Conservation (phyloP, 2,329 filamentous ascomycete genomes). For the Fusarium sulawesiense region DNA sequence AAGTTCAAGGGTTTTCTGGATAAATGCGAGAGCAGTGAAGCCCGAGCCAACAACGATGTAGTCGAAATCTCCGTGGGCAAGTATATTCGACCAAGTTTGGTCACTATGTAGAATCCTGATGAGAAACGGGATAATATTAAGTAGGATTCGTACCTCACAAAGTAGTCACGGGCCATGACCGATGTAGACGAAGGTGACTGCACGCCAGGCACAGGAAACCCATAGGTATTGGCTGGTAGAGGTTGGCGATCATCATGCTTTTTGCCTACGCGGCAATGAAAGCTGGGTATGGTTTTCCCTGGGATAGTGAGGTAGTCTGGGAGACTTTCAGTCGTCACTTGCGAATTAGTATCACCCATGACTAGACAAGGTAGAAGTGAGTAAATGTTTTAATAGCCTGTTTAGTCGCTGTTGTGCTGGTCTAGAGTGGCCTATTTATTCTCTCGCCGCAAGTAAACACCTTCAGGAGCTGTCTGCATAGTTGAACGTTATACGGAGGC, state of each 20-base stretch:
- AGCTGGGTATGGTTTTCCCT: not conserved
- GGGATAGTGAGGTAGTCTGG: constrained; percentile 1
- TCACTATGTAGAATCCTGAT: not conserved
- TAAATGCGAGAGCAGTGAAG: constrained; percentile 1
- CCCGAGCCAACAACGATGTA: not conserved
- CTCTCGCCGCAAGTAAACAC: not conserved
- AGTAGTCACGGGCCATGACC: constrained; percentile 5
- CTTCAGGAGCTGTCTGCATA: not conserved
- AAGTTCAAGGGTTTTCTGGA: not conserved
- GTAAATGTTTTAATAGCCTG: not conserved
- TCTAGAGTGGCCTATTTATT: not conserved
- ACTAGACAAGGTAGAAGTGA: not conserved
- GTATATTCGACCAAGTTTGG: not conserved
- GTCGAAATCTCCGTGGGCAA: not conserved
- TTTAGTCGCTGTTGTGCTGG: not conserved
- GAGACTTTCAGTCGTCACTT: not conserved
- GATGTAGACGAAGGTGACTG: not conserved
- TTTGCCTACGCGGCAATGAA: constrained; percentile 1
- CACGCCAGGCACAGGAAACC: not conserved
- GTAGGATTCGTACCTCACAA: not conserved
- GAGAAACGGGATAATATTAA: not conserved
- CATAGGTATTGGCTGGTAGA: not conserved
- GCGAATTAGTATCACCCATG: not conserved
- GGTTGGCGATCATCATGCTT: not conserved
- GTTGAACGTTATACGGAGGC: not conserved